Conservation (phyloP, 345 rosid genomes). For the Eucalyptus rudis region DNA sequence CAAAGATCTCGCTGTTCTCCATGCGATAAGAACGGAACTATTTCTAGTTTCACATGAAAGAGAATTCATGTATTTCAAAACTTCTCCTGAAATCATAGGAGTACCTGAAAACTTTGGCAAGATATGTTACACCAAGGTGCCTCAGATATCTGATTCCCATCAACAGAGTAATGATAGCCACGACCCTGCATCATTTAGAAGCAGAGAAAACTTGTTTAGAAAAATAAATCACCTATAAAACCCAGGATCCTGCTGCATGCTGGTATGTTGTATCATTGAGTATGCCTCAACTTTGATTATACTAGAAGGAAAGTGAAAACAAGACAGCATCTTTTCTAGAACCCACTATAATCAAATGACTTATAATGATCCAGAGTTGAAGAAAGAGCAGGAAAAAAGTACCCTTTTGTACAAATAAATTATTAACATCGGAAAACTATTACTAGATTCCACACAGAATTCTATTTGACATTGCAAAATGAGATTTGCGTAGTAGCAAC, state of each 20-base stretch:
- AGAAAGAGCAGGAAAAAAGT: background rate
- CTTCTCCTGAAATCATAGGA: background rate
- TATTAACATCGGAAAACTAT: background rate
- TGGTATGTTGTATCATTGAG: background rate
- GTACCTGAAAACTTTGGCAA: slow-evolving; percentile 74
- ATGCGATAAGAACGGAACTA: background rate
- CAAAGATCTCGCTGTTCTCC: background rate
- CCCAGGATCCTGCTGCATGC: background rate
- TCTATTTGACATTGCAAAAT: background rate
- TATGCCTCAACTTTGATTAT: background rate
- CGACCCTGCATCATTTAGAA: slow-evolving; percentile 29
- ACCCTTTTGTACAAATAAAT: background rate
- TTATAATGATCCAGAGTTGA: background rate
- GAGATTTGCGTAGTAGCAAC: background rate
- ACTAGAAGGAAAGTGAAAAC: background rate
- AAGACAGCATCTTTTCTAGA: background rate
- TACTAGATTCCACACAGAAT: background rate
- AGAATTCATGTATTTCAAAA: background rate
- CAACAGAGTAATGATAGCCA: slow-evolving; percentile 49
- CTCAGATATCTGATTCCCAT: slow-evolving; percentile 26
- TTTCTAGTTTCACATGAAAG: background rate
- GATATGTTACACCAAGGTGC: slow-evolving; percentile 71
- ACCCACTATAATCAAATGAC: background rate
- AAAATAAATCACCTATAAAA: background rate
- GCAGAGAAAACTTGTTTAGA: background rate